phyloP scores from a whole-genome alignment of 2,329 filamentous ascomycete species.

The Epichloe baconii region DNA sequence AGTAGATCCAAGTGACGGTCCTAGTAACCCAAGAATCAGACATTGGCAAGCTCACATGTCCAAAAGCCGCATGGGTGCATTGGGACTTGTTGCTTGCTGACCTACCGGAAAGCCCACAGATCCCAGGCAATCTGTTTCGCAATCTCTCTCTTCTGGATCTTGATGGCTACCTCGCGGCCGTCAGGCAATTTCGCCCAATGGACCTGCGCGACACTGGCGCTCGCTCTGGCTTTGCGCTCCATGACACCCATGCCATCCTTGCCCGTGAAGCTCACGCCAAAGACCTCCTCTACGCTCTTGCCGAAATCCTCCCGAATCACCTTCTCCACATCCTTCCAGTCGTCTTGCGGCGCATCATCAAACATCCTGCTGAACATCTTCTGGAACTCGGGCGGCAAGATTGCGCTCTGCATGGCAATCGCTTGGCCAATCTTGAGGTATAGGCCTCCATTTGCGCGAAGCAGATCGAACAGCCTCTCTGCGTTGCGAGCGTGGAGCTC shows the following conservation, averaged over 20 bases:
- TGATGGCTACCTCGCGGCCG: slow-evolving; percentile 85
- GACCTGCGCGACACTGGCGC: slow-evolving; percentile 90
- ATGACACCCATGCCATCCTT: slow-evolving; percentile 54
- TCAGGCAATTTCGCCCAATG: slow-evolving; percentile 83
- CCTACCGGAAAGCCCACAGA: slow-evolving; percentile 82
- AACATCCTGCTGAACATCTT: slow-evolving; percentile 96
- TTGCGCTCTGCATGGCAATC: slow-evolving; percentile 93
- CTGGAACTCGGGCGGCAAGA: slow-evolving; percentile 88
- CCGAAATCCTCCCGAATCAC: slow-evolving; percentile 84
- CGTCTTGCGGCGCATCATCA: slow-evolving; percentile 89
- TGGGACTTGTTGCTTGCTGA: slow-evolving; percentile 2
- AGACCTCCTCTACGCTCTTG: slow-evolving; percentile 78
- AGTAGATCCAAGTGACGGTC: slow-evolving; percentile 71
- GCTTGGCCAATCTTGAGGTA: slow-evolving; percentile 98
- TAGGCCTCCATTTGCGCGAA: slow-evolving; percentile 77
- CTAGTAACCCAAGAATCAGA: slow-evolving; percentile 25
- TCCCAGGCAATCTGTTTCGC: slow-evolving; percentile 85
- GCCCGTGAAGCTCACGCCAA: slow-evolving; percentile 71
- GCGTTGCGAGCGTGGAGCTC: slow-evolving; percentile 78
- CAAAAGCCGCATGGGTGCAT: not conserved
- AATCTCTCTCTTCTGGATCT: slow-evolving; percentile 94
- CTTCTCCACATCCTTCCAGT: slow-evolving; percentile 71
- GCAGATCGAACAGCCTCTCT: slow-evolving; percentile 65
- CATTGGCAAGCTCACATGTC: not conserved
- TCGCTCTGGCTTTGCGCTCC: slow-evolving; percentile 51